Evolutionary conservation across 75 land plant genomes (phyloP).

Genomic region (Pinus taeda): DNA sequence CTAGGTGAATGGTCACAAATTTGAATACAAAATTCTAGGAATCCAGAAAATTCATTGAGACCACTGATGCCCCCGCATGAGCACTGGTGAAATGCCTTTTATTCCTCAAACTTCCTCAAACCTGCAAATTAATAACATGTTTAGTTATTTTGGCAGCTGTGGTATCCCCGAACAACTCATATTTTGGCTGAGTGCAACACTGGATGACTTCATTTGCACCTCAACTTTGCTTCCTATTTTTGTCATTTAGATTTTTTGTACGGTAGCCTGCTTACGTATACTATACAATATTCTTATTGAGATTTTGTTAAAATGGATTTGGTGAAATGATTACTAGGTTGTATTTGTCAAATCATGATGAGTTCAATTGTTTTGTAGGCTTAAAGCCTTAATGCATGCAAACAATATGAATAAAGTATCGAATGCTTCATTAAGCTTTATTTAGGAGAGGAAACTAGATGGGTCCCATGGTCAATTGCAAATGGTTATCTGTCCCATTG

Average conservation of each 20-base stretch:
- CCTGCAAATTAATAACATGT: neutral
- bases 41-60: no score
- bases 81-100: neutral
- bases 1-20: no score
- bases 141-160: no score
- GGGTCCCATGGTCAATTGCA: no score
- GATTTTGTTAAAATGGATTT: neutral
- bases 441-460: no score
- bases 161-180: no score
- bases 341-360: neutral
- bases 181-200: no score
- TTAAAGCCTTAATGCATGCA: neutral
- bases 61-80: neutral
- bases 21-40: no score
- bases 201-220: no score
- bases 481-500: no score
- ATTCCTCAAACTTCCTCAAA: neutral
- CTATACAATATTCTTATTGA: neutral
- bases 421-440: no score
- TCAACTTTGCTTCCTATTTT: no score
- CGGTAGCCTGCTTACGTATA: neutral
- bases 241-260: neutral
- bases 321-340: neutral
- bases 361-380: neutral
- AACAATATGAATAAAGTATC: neutral